Conservation (phyloP, 2,329 filamentous ascomycete genomes). For the Fusarium musae region DNA sequence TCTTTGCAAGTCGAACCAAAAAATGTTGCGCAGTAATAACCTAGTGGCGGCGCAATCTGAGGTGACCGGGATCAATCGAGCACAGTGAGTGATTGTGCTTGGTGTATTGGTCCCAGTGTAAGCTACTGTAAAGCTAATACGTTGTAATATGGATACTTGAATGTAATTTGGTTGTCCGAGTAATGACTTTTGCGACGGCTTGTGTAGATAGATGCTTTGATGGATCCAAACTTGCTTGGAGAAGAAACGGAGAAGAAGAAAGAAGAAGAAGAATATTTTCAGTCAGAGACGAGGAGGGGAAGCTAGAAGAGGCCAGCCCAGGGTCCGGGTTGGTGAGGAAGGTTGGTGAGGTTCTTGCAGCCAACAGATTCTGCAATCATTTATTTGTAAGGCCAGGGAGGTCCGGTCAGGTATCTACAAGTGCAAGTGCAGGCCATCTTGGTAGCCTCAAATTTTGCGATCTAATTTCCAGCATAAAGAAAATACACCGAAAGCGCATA, state of each 20-base stretch:
- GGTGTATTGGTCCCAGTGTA: conserved; percentile 20
- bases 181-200: conserved; percentile 20
- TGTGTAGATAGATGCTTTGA: not conserved
- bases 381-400: conserved; percentile 1
- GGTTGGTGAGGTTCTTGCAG: conserved; percentile 18
- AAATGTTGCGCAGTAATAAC: conserved; percentile 30
- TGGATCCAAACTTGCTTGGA: conserved; percentile 7
- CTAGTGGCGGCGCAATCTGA: conserved; percentile 32
- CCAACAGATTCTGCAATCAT: conserved; percentile 27
- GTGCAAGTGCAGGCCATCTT: conserved; percentile 4
- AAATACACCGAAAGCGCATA: too few species aligned
- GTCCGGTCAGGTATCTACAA: not conserved
- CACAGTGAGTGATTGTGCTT: not conserved
- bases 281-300: conserved; percentile 21
- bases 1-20: conserved; percentile 38
- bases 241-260: conserved; percentile 5
- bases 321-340: conserved; percentile 31
- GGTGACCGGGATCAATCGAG: conserved; percentile 22
- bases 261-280: conserved; percentile 4
- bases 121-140: conserved; percentile 14
- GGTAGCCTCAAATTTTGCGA: not conserved
- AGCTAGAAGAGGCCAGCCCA: conserved; percentile 10
- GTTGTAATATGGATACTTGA: conserved; percentile 6
- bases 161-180: conserved; percentile 23
- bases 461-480: not conserved